Evolutionary conservation across 2,329 filamentous ascomycete genomes (phyloP).

Genomic region (Fusarium nematophilum): DNA sequence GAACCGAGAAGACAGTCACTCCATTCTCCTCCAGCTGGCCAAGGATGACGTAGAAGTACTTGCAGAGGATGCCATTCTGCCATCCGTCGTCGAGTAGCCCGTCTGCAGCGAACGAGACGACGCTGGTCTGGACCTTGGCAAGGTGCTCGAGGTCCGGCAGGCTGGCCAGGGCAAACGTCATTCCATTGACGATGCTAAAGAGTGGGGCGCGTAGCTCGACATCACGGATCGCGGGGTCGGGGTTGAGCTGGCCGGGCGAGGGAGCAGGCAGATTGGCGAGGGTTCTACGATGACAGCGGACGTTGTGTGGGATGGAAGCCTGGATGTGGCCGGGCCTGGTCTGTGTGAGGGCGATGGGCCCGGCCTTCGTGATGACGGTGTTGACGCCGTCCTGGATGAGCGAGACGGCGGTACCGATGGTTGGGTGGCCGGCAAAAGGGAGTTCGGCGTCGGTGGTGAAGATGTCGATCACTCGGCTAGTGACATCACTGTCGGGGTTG

Average conservation of each 20-base stretch:
- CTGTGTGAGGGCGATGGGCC: constrained; percentile 61
- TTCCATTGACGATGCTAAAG: constrained; percentile 76
- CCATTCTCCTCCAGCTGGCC: constrained; percentile 45
- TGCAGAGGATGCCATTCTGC: constrained; percentile 62
- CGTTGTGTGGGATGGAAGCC: constrained; percentile 74
- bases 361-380: constrained; percentile 66
- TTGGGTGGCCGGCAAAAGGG: constrained; percentile 72
- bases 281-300: constrained; percentile 67
- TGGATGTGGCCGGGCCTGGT: constrained; percentile 60
- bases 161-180: constrained; percentile 76
- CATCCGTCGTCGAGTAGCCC: constrained; percentile 65
- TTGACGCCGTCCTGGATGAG: constrained; percentile 54
- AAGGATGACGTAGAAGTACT: constrained; percentile 69
- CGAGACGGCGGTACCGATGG: constrained; percentile 66
- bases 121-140: constrained; percentile 50
- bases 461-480: constrained; percentile 64
- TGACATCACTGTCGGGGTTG: constrained; percentile 42
- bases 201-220: constrained; percentile 58
- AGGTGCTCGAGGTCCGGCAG: constrained; percentile 71
- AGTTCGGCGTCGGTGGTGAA: constrained; percentile 67
- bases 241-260: constrained; percentile 42
- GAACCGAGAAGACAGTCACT: constrained; percentile 51
- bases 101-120: constrained; percentile 47
- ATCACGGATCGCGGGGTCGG: constrained; percentile 44
- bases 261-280: constrained; percentile 49